Base-by-base conservation (phyloP, 345 rosid genomes). In the Triadica sebifera region DNA sequence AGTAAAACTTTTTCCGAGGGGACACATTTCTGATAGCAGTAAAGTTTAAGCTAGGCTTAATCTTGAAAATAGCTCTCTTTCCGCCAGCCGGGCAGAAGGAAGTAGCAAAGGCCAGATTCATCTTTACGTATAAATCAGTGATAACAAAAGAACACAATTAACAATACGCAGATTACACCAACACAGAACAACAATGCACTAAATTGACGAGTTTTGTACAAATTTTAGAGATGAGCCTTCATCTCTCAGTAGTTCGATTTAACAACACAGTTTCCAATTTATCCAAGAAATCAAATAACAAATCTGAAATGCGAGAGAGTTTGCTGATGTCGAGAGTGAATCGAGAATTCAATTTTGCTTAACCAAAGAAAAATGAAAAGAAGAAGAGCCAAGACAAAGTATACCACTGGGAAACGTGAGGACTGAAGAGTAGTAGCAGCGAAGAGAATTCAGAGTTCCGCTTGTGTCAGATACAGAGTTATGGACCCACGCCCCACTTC, bases 41-140 rank as follows among this genome's bases (percentile, higher is more conserved):
- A 8, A 60, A 73, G 70, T 61, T 81, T 6, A 79, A 17, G 49
- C 71, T 71, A 53, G 78, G 85, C 34, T 76, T 81, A 70, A 70
- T 22, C 52, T 73, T 81, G 74, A 60, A 74, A 63, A 76, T 55
- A 8, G 59, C 53, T 68, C 77, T 71, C 67, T 69, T 69, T 71
- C 77, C 76, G 51, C 60, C 71, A 45, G 81, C 75, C 4, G 86
- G 80, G 73, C 69, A 80, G 69, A 79, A 79, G 22, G 79, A 73
- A 38, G 86, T 74, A 10, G 86, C 81, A 73, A 80, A 90, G 12
- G 86, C 88, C 73, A 89, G 34, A 41, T 68, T 80, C 89, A 86
- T 82, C 78, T 67, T 46, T 46, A 20, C 47, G 24, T 39, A 6
- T 19, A 16, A 63, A 58, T 58, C 29, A 58, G 2, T 58, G 38